Base-by-base conservation (phyloP, 2,329 filamentous ascomycete genomes). In the Diplodia corticola region DNA sequence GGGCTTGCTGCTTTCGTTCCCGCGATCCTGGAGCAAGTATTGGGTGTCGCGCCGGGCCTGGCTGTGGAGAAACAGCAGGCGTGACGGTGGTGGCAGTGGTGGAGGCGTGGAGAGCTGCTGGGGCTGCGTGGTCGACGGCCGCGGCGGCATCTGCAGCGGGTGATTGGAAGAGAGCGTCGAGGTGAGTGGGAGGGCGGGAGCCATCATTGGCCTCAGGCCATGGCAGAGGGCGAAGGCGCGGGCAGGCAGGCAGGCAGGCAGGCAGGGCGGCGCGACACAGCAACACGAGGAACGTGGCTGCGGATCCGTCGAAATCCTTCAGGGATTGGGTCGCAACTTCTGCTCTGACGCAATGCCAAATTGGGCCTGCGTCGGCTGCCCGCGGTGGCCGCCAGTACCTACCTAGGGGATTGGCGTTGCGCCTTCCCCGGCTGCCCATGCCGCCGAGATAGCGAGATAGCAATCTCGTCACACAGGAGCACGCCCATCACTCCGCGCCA, bases 321-420 rank as follows among this genome's bases (percentile, higher is more conserved):
- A 30, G 49, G 49, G 49, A 53, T 53, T 53, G 49, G 49, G 49
- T 28, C 22, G 22, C 15, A 26, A n/a, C 24, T 17, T 53, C 30
- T 54, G 48, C 48, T 54, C 51, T 54, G 51, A 54, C 51, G 51
- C 51, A 54, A 54, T 54, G 51, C 51, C 51, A 54, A 30, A 33
- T 28, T 54, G 40, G 40, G 40, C 40, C 40, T 20, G 37, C 13
- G 40, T 10, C 40, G 40, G 40, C 40, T 44, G 40, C 40, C 40
- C n/a, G 40, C 40, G 7, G 33, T 35, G 33, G 33, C 33, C 33
- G 33, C 33, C 33, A 35, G 33, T 35, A 10, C 33, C 33, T 35
- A 35, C 22, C 13, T 12, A 24, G 20, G 24, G n/a, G 51, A 54
- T 35, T n/a, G 24, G 30, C 51, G 51, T 33, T n/a, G 30, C 30